phyloP scores from a whole-genome alignment of 768 basidiomycete genomes.

The Panaeolus cyanescens region DNA sequence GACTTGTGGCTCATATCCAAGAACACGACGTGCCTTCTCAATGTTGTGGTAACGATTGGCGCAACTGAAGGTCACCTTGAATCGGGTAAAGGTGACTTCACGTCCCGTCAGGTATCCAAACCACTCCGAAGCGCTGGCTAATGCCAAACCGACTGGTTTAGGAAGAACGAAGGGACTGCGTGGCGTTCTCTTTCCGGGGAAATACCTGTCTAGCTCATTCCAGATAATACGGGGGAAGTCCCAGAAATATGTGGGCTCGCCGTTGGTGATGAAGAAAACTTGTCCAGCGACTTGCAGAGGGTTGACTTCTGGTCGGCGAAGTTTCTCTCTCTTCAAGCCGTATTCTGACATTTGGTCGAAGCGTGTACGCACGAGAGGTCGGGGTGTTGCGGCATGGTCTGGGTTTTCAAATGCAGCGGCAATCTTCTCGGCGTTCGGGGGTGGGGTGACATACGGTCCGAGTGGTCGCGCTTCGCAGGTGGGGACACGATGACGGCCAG shows the following conservation, averaged over 20 bases:
- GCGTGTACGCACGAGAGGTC: constrained; percentile 70
- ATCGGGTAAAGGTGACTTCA: constrained; percentile 84
- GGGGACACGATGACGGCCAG: constrained; percentile 66
- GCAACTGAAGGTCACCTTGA: constrained; percentile 80
- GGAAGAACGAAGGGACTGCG: constrained; percentile 51
- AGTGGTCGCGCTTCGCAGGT: constrained; percentile 81
- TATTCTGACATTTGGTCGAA: constrained; percentile 78
- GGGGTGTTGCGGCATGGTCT: constrained; percentile 37
- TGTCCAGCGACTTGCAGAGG: constrained; percentile 88
- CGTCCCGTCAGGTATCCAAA: constrained; percentile 73
- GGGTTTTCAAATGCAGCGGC: constrained; percentile 57
- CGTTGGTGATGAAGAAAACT: constrained; percentile 95
- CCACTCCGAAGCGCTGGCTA: constrained; percentile 76
- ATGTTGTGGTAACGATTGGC: constrained; percentile 89
- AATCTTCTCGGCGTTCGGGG: constrained; percentile 58
- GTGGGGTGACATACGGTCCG: constrained; percentile 74
- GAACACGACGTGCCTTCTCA: constrained; percentile 86
- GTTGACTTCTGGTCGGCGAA: constrained; percentile 42
- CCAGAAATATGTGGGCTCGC: constrained; percentile 97
- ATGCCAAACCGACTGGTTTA: constrained; percentile 61
- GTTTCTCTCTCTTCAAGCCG: constrained; percentile 53
- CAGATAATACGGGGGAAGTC: constrained; percentile 86
- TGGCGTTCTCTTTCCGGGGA: constrained; percentile 52
- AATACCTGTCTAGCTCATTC: constrained; percentile 62
- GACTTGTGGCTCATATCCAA: constrained; percentile 93